Percentiles rank a stretch among this genome's conserved stretches.
These are phyloP conservation scores for Trichoderma gracile DNA, from an alignment of 2,329 filamentous ascomycete genomes.

Conservation along the genomic window DNA sequence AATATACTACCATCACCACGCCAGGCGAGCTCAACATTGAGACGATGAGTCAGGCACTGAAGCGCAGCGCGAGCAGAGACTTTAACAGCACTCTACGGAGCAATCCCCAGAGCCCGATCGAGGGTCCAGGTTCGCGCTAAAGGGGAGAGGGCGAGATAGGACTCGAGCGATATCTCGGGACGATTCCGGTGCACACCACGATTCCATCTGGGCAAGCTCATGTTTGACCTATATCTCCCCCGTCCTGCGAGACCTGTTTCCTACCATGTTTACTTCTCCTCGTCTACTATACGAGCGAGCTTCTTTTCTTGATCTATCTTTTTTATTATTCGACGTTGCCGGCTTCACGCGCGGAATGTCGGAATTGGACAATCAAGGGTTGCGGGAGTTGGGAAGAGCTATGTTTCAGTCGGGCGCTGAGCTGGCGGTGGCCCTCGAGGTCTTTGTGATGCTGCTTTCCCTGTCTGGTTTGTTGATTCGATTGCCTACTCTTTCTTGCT, in stretches of 20 bases:
- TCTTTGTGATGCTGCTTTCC: conserved; percentile 6
- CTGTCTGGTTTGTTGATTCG: background rate
- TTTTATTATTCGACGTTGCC: conserved; percentile 17
- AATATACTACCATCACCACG: conserved; percentile 45
- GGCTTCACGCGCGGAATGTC: conserved; percentile 30
- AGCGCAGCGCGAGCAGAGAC: conserved; percentile 82
- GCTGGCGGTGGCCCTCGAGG: conserved; percentile 29
- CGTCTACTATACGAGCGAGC: conserved; percentile 3
- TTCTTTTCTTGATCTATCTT: conserved; percentile 18
- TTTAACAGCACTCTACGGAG: conserved; percentile 57
- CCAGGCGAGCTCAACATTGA: conserved; percentile 78
- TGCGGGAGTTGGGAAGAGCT: conserved; percentile 38
- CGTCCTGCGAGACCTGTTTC: background rate
- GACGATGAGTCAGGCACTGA: conserved; percentile 88
- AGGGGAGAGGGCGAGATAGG: background rate
- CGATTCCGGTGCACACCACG: background rate
- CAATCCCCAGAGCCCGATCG: conserved; percentile 59
- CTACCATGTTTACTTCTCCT: conserved; percentile 14
- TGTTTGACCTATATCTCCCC: background rate
- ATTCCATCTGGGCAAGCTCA: background rate
- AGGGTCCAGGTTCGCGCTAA: conserved; percentile 40
- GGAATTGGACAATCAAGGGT: conserved; percentile 31
- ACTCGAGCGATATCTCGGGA: background rate
- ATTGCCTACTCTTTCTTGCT: background rate
- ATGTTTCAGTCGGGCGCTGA: conserved; percentile 33